Conservation (phyloP, 306 rosid genomes). For the Cucurbita argyrosperma region DNA sequence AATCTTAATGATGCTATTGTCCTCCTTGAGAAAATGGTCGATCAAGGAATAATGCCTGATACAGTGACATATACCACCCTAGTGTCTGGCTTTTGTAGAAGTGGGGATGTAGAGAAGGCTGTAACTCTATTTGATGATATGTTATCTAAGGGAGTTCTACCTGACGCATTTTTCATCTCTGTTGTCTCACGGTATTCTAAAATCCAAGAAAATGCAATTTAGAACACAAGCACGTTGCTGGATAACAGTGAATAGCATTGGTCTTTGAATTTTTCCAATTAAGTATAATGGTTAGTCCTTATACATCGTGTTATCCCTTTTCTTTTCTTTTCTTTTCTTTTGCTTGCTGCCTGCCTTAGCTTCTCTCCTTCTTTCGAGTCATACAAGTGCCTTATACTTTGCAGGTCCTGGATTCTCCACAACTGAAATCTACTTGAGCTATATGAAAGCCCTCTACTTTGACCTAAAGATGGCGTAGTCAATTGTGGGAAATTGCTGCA, state of each 20-base stretch:
- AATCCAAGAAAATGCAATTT: conserved; percentile 31
- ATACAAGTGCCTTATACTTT: background rate
- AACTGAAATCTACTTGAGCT: background rate
- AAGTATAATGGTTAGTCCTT: background rate
- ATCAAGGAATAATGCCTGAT: conserved; percentile 54
- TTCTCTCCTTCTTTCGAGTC: background rate
- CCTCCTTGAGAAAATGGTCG: conserved; percentile 44
- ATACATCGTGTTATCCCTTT: background rate
- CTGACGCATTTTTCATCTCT: conserved; percentile 14
- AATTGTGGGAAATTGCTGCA: background rate
- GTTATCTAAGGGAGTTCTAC: conserved; percentile 36
- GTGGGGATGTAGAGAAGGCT: conserved; percentile 32
- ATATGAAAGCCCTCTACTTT: background rate
- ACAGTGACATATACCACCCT: conserved; percentile 52
- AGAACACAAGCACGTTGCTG: background rate
- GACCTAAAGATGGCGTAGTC: background rate
- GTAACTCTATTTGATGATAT: conserved; percentile 31
- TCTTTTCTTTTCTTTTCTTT: background rate
- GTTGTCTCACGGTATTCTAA: conserved; percentile 28
- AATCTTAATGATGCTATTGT: conserved; percentile 35
- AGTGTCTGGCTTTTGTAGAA: conserved; percentile 26
- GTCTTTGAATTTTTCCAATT: background rate
- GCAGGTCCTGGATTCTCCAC: background rate
- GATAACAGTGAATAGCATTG: background rate
- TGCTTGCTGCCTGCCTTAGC: background rate